phyloP scores from a whole-genome alignment of 306 rosid species.

The Quillaja saponaria region DNA sequence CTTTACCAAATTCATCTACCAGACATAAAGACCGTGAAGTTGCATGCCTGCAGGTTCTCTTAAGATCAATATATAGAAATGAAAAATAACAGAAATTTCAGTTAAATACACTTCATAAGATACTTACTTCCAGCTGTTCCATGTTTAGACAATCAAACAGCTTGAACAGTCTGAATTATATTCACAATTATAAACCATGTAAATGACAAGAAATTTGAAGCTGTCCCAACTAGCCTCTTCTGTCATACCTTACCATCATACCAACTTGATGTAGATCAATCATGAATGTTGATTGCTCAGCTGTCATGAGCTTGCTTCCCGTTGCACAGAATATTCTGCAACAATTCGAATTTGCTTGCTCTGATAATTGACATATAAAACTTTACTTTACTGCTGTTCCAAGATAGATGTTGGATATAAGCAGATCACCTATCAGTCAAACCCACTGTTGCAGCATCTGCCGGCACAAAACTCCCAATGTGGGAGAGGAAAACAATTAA shows the following conservation, averaged over 20 bases:
- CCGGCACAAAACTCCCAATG: slow-evolving; percentile 95
- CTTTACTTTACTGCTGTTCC: slow-evolving; percentile 12
- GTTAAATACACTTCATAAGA: slow-evolving; percentile 8
- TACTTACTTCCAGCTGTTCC: slow-evolving; percentile 23
- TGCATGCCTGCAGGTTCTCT: slow-evolving; percentile 68
- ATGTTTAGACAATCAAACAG: slow-evolving; percentile 3
- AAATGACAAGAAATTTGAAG: neutral
- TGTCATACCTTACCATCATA: slow-evolving; percentile 97
- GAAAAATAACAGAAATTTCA: slow-evolving; percentile 10
- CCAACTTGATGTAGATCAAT: slow-evolving; percentile 97
- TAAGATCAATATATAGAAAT: neutral
- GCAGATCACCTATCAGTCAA: slow-evolving; percentile 82
- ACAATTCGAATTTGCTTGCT: slow-evolving; percentile 21
- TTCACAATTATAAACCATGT: slow-evolving; percentile 13
- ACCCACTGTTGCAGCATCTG: slow-evolving; percentile 96
- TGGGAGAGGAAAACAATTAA: slow-evolving; percentile 88
- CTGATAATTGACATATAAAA: slow-evolving; percentile 9
- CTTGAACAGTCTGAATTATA: slow-evolving; percentile 12
- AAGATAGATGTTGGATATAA: slow-evolving; percentile 29
- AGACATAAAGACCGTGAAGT: slow-evolving; percentile 77
- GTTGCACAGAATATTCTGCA: slow-evolving; percentile 91
- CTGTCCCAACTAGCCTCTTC: slow-evolving; percentile 19
- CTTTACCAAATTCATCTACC: slow-evolving; percentile 96
- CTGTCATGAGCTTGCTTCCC: slow-evolving; percentile 90
- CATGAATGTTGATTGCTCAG: slow-evolving; percentile 92